phyloP scores from a whole-genome alignment of 176 grass and related monocot genomes.

The Triticum timopheevii region DNA sequence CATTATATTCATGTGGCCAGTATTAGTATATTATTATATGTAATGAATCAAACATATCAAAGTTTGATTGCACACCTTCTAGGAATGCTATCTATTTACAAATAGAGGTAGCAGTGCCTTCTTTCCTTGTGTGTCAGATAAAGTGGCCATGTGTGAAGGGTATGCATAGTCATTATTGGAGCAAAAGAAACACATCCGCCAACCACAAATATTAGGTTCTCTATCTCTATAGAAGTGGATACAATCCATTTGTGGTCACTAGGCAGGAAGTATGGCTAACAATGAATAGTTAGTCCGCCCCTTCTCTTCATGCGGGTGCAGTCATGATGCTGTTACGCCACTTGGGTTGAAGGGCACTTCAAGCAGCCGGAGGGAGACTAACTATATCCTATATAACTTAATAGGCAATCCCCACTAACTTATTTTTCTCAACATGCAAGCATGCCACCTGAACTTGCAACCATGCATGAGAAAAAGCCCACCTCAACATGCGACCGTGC shows the following conservation, averaged over 20 bases:
- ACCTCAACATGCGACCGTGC: no score
- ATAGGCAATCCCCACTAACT: no score
- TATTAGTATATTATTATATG: neutral
- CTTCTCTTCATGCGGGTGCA: neutral
- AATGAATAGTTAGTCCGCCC: neutral
- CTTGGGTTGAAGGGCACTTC: neutral
- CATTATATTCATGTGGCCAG: neutral
- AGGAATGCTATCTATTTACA: neutral
- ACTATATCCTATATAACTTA: no score
- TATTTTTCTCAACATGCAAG: neutral
- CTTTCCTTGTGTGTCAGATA: neutral
- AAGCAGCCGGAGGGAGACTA: neutral
- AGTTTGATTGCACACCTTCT: neutral
- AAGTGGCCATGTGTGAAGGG: neutral
- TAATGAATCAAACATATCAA: neutral
- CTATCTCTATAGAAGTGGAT: no score
- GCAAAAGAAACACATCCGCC: neutral
- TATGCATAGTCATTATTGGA: neutral
- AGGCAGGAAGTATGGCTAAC: neutral
- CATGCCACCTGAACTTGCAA: no score
- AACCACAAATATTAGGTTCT: no score
- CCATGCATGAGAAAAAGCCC: no score
- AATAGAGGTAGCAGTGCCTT: neutral
- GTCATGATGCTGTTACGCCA: neutral
- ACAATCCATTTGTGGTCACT: neutral